Base-by-base conservation (phyloP, 495 filamentous ascomycete species). In the Apiosordaria backusii region DNA sequence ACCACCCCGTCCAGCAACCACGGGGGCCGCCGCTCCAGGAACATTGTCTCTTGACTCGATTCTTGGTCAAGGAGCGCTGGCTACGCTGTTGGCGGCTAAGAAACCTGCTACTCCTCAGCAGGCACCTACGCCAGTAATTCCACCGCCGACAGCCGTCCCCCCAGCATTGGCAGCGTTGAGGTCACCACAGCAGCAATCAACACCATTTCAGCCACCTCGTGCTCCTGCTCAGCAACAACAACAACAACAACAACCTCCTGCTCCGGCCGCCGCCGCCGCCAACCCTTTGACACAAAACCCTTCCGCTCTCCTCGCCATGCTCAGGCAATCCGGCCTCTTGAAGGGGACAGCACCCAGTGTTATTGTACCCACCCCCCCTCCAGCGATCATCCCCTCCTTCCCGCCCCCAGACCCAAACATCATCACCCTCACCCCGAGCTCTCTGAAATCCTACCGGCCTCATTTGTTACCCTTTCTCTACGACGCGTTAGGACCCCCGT, bases 401-500 rank as follows among this genome's bases (percentile, higher is more conserved):
- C 27, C 53, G 57, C 70, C 26, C 69, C 68, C 45, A 55, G 78
- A 50, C 69, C 77, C 76, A 24, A 63, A 75, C 21, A 65, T 80
- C 2, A 24, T 25, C 4, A 61, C 67, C 55, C 50, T 72, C 19
- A 65, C 21, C 0, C 22, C 58, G 21, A 45, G 66, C 1, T 60
- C 68, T 1, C 61, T 72, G 19, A 74, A 72, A 25, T 62, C 60
- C 71, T 90, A 88, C 70, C 91, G 91, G 55, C 87, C 87, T 18
- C 80, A 91, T 69, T 79, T 97, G 23, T 81, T 96, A 16, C 79
- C 86, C 50, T 82, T 81, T 40, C 84, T 97, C 5, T 93, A 95
- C 75, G 91, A 92, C 65, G 82, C 87, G 45, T 83, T 89, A 50
- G 90, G 94, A 4, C 90, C 92, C 65, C 88, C 91, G 67, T 99